Base-by-base conservation (phyloP, 176 grass and related monocot species). In the Guadua angustifolia region DNA sequence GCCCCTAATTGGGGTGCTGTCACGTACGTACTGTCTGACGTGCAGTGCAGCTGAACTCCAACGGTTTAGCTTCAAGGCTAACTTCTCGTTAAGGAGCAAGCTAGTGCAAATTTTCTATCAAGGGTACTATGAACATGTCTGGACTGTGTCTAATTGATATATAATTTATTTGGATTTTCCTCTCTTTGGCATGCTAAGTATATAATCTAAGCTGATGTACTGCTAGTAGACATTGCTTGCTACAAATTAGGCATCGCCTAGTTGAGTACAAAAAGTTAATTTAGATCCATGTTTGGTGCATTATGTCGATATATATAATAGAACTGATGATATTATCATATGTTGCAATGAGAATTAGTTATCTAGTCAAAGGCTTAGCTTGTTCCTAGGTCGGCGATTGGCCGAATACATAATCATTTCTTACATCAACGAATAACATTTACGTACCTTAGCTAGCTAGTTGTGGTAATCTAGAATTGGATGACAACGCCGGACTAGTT, bases 41-140 rank as follows among this genome's bases (percentile, higher is more conserved):
- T 86, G 46, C 50, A 25, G 7, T 80, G 43, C 24, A 73, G 46
- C 12, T 73, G 75, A 86, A 44, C 24, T 24, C 21, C 46, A 45
- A n/a, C 33, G 19, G 5, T 24, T n/a, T 5, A 47, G 49, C 24
- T 65, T 36, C 62, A 65, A 57, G 15, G 2, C 59, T 33, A n/a
- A 22, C 19, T 24, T 45, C 18, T 4, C 4, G 13, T 19, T 36
- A 39, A 44, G 1, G 62, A 51, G 21, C 7, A 2, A 43, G 19
- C 21, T 70, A 10, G n/a, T 43, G 59, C 33, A 42, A 57, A 5
- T 57, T 57, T 57, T 57, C 35, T 39, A 32, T 56, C 72, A 83
- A 42, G 18, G 14, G 15, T 53, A 24, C 13, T 75, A 66, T 52
- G 32, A 75, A 52, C 21, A 19, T 53, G 8, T 42, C 33, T 53